Evolutionary conservation across 2,329 filamentous ascomycete genomes (phyloP).

Genomic region (Seiridium unicorne): DNA sequence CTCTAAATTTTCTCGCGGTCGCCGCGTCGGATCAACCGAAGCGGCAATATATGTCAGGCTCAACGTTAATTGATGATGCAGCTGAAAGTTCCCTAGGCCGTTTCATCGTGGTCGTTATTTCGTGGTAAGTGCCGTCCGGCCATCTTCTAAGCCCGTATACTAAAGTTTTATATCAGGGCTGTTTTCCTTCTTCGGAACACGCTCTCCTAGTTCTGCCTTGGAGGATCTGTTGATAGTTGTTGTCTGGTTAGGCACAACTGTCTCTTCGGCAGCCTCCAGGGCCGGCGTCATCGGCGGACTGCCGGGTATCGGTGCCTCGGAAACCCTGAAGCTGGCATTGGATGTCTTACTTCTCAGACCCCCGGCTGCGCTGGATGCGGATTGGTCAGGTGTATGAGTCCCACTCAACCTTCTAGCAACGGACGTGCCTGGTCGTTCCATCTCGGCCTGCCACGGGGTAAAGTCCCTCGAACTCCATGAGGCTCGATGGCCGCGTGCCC

Average conservation of each 20-base stretch:
- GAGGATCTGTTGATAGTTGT: no score
- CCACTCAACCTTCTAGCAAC: conserved; percentile 22
- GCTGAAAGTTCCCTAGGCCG: no score
- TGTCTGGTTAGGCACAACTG: neutral
- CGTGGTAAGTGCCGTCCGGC: neutral
- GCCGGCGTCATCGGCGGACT: conserved; percentile 14
- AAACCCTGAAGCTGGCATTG: conserved; percentile 3
- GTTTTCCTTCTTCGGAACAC: neutral
- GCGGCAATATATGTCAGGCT: no score
- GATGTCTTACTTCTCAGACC: conserved; percentile 9
- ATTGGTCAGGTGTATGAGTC: conserved; percentile 5
- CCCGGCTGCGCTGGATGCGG: conserved; percentile 1
- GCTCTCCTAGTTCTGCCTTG: neutral
- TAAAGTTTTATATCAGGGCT: neutral
- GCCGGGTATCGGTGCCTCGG: conserved; percentile 6
- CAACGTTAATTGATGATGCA: no score
- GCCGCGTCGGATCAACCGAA: no score
- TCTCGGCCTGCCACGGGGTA: conserved; percentile 33
- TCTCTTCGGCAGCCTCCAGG: conserved; percentile 10
- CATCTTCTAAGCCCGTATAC: neutral
- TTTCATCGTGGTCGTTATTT: conserved; percentile 3
- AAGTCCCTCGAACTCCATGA: conserved; percentile 55
- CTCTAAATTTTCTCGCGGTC: no score
- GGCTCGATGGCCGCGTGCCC: conserved; percentile 45
- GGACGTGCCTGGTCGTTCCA: conserved; percentile 23